Evolutionary conservation across 257 asterid genomes (phyloP), one percentile per base, ranked within the genome.

Genomic region (Pogostemon cablin): DNA sequence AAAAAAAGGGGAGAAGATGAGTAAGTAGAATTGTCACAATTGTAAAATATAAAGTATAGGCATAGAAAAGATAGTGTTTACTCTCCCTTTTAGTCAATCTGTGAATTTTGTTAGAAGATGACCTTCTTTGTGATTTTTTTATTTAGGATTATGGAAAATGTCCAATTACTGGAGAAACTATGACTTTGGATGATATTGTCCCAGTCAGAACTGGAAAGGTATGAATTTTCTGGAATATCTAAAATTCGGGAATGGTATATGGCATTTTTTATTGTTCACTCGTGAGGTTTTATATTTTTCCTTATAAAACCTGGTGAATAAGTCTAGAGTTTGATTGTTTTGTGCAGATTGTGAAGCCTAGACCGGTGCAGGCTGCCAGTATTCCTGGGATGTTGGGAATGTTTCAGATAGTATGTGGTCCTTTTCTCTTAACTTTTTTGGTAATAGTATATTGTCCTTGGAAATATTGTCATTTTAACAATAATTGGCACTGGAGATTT

Each of bases 301-400:
- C 72, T 70, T 60, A 12, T 9, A 7, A 20, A 34, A 62, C 34
- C 50, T 56, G 75, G 55, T 41, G 39, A 77, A 68, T 41, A 60
- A 17, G 68, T 68, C 11, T 39, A 52, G 32, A 65, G 60, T 73
- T 78, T 74, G 37, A 53, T 10, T 40, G 20, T 72, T 10, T 60
- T 83, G 47, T 83, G 88, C 86, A 95, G 98, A 85, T 91, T 58
- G 93, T 89, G 82, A 95, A 95, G 84, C 98, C 98, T 56, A 86
- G 99, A 62, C 88, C 96, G 4, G 91, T 89, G 77, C 98, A 95
- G 85, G 95, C 98, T 78, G 99, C 98, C 59, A 95, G 98, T 75
- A 89, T 95, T 73, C 99, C 98, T 66, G 98, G 98, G 77, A 95
- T 95, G 99, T 77, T 95, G 81, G 99, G 99, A 77, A 84, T 90